phyloP scores from a whole-genome alignment of 805 yeast species.

The Barnettozyma salicaria region DNA sequence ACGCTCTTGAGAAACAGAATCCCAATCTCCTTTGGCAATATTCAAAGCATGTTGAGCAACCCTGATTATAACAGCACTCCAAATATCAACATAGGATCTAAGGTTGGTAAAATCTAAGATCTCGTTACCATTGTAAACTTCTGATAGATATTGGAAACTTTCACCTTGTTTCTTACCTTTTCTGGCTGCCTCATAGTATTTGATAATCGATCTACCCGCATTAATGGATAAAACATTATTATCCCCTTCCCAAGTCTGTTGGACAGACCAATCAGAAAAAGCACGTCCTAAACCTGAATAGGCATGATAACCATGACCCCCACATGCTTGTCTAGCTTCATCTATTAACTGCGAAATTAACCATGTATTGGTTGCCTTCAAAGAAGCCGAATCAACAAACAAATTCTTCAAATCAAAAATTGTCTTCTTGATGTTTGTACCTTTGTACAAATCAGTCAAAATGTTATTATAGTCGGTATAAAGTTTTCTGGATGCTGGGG shows the following conservation, averaged over 20 bases:
- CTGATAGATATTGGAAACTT: constrained; percentile 27
- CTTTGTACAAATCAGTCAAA: constrained; percentile 45
- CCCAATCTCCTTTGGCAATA: constrained; percentile 29
- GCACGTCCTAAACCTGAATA: constrained; percentile 88
- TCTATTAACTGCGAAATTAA: constrained; percentile 72
- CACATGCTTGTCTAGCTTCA: constrained; percentile 89
- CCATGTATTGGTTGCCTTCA: constrained; percentile 91
- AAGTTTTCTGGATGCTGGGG: constrained; percentile 63
- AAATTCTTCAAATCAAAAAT: constrained; percentile 66
- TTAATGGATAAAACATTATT: constrained; percentile 81
- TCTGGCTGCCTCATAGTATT: constrained; percentile 34
- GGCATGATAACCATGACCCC: constrained; percentile 95
- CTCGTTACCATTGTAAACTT: constrained; percentile 24
- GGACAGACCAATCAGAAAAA: constrained; percentile 92
- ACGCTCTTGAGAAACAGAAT: constrained; percentile 34
- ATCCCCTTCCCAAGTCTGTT: constrained; percentile 98
- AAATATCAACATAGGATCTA: constrained; percentile 23
- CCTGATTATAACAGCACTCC: constrained; percentile 32
- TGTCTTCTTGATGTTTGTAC: constrained; percentile 41
- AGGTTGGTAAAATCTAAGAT: constrained; percentile 21
- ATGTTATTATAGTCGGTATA: constrained; percentile 45
- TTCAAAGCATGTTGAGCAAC: constrained; percentile 27
- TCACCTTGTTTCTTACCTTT: constrained; percentile 30
- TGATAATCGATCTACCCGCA: constrained; percentile 65
- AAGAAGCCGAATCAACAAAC: constrained; percentile 79